phyloP scores from a whole-genome alignment of 352 stramenopile species.

The Phytophthora gonapodyides region DNA sequence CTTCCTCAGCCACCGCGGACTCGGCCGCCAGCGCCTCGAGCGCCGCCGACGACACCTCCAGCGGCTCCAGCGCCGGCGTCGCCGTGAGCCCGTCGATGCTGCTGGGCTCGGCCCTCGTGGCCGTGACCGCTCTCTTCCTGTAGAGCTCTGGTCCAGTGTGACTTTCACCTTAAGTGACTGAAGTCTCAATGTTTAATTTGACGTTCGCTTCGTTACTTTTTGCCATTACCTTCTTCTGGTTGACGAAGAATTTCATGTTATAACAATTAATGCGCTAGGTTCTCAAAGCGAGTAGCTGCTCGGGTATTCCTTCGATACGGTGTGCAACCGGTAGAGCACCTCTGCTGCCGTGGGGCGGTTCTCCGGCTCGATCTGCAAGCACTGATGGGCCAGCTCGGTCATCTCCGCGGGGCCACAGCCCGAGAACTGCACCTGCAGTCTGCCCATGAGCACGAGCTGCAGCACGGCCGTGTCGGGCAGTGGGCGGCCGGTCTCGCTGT shows the following conservation, averaged over 20 bases:
- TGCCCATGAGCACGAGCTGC: slow-evolving; percentile 50
- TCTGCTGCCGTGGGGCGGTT: slow-evolving; percentile 55
- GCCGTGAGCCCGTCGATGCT: slow-evolving; percentile 13
- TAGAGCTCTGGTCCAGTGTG: slow-evolving; percentile 16
- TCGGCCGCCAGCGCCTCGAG: slow-evolving; percentile 26
- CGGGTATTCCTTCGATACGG: slow-evolving; percentile 39
- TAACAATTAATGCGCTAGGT: no score
- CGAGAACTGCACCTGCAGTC: slow-evolving; percentile 49
- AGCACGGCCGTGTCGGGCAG: slow-evolving; percentile 51
- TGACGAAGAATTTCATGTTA: no score
- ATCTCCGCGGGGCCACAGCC: slow-evolving; percentile 41
- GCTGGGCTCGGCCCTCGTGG: slow-evolving; percentile 27
- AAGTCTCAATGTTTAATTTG: slow-evolving; percentile 19
- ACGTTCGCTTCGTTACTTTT: slow-evolving; percentile 2
- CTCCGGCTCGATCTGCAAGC: slow-evolving; percentile 49
- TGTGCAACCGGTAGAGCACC: slow-evolving; percentile 55
- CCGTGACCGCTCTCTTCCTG: slow-evolving; percentile 31
- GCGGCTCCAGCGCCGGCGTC: slow-evolving; percentile 21
- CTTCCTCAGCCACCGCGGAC: slow-evolving; percentile 25
- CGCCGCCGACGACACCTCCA: slow-evolving; percentile 25
- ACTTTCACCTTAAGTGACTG: slow-evolving; percentile 11
- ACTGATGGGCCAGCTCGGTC: slow-evolving; percentile 47
- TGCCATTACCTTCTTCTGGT: neutral
- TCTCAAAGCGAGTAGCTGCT: slow-evolving; percentile 37
- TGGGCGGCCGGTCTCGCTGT: slow-evolving; percentile 27